phyloP scores from a whole-genome alignment of 768 basidiomycete genomes.

The Mycena rebaudengoi region DNA sequence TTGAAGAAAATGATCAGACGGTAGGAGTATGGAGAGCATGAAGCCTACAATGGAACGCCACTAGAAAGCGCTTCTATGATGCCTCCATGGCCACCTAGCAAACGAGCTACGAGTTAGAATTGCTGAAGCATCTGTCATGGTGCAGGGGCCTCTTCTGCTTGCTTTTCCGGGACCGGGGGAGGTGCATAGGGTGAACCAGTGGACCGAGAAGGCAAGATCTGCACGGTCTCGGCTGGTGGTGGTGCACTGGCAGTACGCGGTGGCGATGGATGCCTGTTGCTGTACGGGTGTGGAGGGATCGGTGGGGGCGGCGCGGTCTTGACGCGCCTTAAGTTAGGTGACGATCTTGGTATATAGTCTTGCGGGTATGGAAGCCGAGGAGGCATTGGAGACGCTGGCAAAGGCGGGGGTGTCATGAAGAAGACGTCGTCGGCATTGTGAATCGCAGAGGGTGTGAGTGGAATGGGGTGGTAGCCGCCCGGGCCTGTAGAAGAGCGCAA shows the following conservation, averaged over 20 bases:
- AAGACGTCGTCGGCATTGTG: constrained; percentile 35
- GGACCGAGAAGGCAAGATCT: no score
- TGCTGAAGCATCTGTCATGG: no score
- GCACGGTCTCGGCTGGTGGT: no score
- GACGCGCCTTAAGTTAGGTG: constrained; percentile 21
- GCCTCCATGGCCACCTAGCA: background rate
- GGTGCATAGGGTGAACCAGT: no score
- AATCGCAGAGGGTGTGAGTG: constrained; percentile 30
- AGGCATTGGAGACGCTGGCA: constrained; percentile 39
- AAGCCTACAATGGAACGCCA: background rate
- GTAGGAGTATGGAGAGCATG: background rate
- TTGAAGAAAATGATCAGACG: background rate
- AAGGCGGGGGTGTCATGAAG: constrained; percentile 35
- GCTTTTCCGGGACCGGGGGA: no score
- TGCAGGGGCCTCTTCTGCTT: no score
- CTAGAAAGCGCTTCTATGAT: constrained; percentile 5
- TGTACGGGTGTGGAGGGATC: constrained; percentile 15
- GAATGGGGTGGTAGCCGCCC: constrained; percentile 20
- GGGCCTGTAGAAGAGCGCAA: constrained; percentile 32
- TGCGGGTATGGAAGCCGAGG: constrained; percentile 29
- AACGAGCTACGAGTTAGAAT: no score
- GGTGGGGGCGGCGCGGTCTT: constrained; percentile 39
- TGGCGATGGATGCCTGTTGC: background rate
- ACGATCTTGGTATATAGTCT: constrained; percentile 25
- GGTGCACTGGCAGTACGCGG: constrained; percentile 26